These are phyloP conservation scores for Thalassiosira oceanica DNA, from an alignment of 352 stramenopile species.

Conservation along the genomic window DNA sequence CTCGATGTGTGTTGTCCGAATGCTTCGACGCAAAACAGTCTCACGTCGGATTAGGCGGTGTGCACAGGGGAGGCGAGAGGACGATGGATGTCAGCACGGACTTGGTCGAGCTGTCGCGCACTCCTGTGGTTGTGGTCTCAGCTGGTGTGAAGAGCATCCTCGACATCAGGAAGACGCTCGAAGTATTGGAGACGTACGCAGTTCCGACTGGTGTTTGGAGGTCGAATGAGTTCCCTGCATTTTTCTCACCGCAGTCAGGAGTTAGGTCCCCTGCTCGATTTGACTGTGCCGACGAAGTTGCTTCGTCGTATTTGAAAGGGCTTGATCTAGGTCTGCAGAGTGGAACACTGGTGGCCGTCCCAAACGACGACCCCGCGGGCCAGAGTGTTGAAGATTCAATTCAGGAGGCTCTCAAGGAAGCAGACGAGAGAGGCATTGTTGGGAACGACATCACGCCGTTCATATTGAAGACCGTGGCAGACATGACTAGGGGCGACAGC, in stretches of 20 bases:
- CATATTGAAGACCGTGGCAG: slow-evolving; percentile 86
- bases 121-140: slow-evolving; percentile 94
- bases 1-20: slow-evolving; percentile 28
- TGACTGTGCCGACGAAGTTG: slow-evolving; percentile 86
- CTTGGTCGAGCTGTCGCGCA: slow-evolving; percentile 91
- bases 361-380: slow-evolving; percentile 79
- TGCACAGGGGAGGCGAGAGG: slow-evolving; percentile 92
- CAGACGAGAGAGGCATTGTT: slow-evolving; percentile 82
- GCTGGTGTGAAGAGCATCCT: slow-evolving; percentile 98
- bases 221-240: slow-evolving; percentile 94
- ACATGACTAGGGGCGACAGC: slow-evolving; percentile 89
- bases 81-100: slow-evolving; percentile 96
- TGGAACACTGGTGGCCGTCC: slow-evolving; percentile 77
- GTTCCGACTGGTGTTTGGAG: slow-evolving; percentile 92
- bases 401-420: slow-evolving; percentile 83
- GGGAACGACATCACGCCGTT: slow-evolving; percentile 95
- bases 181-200: slow-evolving; percentile 96
- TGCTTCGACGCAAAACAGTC: neutral
- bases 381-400: slow-evolving; percentile 90
- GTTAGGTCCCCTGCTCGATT: slow-evolving; percentile 84
- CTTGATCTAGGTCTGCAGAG: slow-evolving; percentile 72
- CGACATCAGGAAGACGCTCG: slow-evolving; percentile 94
- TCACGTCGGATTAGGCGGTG: slow-evolving; percentile 94
- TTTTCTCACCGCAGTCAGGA: slow-evolving; percentile 94
- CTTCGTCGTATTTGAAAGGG: slow-evolving; percentile 84